Conservation (phyloP, 2,329 filamentous ascomycete genomes). For the Aspergillus japonicus region DNA sequence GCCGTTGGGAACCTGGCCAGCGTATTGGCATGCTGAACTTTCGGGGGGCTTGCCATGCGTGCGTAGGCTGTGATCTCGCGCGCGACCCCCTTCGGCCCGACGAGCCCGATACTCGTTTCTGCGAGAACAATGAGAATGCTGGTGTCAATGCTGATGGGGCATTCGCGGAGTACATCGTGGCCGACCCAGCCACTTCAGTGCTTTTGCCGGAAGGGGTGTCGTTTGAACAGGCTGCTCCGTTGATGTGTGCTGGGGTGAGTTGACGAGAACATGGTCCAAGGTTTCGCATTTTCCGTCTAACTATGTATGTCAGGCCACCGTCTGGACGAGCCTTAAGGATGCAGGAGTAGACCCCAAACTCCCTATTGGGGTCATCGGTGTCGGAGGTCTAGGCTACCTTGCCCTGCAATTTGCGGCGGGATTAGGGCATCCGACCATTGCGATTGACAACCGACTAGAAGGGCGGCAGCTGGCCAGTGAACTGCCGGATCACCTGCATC, state of each 20-base stretch:
- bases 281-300: too few relatives aligned
- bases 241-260: constrained; percentile 17
- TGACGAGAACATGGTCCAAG: too few relatives aligned
- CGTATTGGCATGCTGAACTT: constrained; percentile 16
- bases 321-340: constrained; percentile 6
- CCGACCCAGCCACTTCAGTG: constrained; percentile 10
- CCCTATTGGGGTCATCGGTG: constrained; percentile 10
- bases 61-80: constrained; percentile 1
- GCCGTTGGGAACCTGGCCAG: constrained; percentile 7
- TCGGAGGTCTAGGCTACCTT: constrained; percentile 14
- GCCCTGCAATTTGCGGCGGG: constrained; percentile 15
- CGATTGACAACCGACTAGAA: constrained; percentile 11
- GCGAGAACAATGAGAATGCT: constrained; percentile 9
- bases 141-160: constrained; percentile 12
- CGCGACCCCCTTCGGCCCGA: neutral
- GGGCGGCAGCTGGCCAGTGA: constrained; percentile 5
- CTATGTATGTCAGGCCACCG: constrained; percentile 4
- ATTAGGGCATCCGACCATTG: constrained; percentile 9
- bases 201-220: constrained; percentile 8
- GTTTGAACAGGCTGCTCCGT: constrained; percentile 16
- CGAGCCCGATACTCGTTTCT: constrained; percentile 11
- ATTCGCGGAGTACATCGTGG: constrained; percentile 16
- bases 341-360: neutral
- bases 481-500: neutral
- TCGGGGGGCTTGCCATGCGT: constrained; percentile 9